Evolutionary conservation across 2,329 filamentous ascomycete genomes (phyloP).

Genomic region (Pezicula neosporulosa): DNA sequence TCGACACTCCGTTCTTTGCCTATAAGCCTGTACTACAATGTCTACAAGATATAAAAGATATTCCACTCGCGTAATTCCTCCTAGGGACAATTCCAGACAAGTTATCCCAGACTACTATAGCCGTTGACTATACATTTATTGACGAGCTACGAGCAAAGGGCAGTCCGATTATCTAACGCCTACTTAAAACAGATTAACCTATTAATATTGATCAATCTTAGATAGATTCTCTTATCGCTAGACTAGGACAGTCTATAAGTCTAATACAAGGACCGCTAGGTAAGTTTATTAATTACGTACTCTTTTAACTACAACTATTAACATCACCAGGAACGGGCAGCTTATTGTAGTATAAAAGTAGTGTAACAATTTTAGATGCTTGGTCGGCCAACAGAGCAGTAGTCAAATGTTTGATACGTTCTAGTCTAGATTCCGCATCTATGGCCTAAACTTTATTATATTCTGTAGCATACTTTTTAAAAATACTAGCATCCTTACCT

Average conservation of each 20-base stretch:
- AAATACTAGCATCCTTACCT: conserved; percentile 38
- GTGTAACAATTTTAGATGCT: conserved; percentile 1
- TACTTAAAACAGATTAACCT: conserved; percentile 20
- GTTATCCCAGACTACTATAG: neutral
- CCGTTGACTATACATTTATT: neutral
- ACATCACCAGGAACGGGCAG: conserved; percentile 58
- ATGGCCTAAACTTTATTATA: conserved; percentile 2
- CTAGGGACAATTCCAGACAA: conserved; percentile 17
- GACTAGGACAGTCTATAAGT: conserved; percentile 47
- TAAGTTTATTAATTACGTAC: conserved; percentile 5
- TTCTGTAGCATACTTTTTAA: conserved; percentile 26
- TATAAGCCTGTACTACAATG: conserved; percentile 62
- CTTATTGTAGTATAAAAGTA: conserved; percentile 43
- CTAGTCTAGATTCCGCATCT: conserved; percentile 1
- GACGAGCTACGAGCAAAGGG: neutral
- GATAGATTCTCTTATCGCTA: conserved; percentile 47
- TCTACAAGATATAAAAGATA: conserved; percentile 48
- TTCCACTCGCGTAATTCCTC: conserved; percentile 45
- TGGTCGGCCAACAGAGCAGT: conserved; percentile 2
- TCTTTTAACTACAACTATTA: conserved; percentile 5
- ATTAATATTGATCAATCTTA: conserved; percentile 49
- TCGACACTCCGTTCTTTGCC: conserved; percentile 53
- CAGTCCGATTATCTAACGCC: neutral
- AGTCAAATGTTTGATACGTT: conserved; percentile 3
- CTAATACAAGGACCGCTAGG: conserved; percentile 68